Conservation (phyloP, 2,329 filamentous ascomycete species). For the Blastomyces emzantsi region DNA sequence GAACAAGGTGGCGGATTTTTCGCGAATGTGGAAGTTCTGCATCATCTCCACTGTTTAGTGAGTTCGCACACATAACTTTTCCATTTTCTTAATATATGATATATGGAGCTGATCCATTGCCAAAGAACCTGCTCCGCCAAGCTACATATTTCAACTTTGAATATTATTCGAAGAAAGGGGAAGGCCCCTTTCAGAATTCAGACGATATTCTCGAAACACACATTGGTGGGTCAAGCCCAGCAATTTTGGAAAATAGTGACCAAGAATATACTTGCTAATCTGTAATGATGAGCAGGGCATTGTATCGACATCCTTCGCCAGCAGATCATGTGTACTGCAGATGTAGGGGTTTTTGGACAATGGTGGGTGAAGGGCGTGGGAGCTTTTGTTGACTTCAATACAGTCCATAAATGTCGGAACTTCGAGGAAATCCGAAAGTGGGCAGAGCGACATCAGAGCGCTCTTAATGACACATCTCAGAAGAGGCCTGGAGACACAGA, state of each 20-base stretch:
- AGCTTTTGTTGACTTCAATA: constrained; percentile 55
- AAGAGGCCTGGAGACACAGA: constrained; percentile 9
- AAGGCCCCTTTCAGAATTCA: constrained; percentile 48
- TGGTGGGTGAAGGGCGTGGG: constrained; percentile 48
- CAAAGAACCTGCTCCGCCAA: constrained; percentile 49
- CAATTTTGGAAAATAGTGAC: not conserved
- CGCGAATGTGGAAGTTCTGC: constrained; percentile 27
- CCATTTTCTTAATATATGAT: too few species aligned
- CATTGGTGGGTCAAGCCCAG: constrained; percentile 27
- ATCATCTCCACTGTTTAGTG: constrained; percentile 46
- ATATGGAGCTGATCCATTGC: not conserved
- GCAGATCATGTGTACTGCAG: constrained; percentile 54
- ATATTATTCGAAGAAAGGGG: constrained; percentile 45
- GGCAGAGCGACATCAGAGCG: constrained; percentile 40
- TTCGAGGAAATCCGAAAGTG: constrained; percentile 46
- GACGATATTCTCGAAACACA: constrained; percentile 48
- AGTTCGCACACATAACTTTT: not conserved
- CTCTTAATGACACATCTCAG: not conserved
- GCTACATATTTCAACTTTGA: constrained; percentile 51
- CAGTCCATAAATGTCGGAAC: constrained; percentile 50
- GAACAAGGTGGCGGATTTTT: constrained; percentile 51
- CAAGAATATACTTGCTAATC: constrained; percentile 1
- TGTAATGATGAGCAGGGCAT: constrained; percentile 36
- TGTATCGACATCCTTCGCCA: constrained; percentile 55
- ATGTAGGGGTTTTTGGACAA: constrained; percentile 52